Evolutionary conservation across 805 yeast species (phyloP), one percentile per base, ranked within the genome.

Genomic region (Wickerhamomyces subpelliculosus): DNA sequence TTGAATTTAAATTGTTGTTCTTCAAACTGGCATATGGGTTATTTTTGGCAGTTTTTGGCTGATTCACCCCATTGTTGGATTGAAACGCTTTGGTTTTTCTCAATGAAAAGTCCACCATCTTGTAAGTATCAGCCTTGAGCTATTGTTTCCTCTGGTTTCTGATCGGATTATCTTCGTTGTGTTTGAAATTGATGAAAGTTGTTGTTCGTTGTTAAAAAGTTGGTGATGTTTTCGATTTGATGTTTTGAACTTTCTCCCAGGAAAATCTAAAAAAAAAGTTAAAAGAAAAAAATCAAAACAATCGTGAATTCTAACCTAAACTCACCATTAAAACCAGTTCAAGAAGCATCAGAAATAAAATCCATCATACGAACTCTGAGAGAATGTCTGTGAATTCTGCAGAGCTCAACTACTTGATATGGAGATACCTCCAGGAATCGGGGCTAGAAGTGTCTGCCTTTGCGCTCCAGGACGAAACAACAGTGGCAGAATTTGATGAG

Each of bases 391-490:
- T 90, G 35, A 75, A 93, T 5, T 81, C 93, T 40, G 78, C 73
- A 40, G 95, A 88, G 60, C 73, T 90, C 38, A 93, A 90, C 65
- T 90, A 90, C 56, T 71, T 93, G 49, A 75, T 90, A 38, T 93
- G 96, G 96, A 65, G 97, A 44, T 93, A 90, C 54, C 69, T 88
- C 27, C 95, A 87, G 54, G 97, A 93, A 57, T 67, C 80, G 6
- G 94, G 94, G 3, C 68, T 57, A 28, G 89, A 84, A 36, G 68
- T 85, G 17, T 69, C 93, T 2, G 88, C 95, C 0, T 77, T 72
- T 51, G 94, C 96, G 0, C 61, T 93, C 22, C 85, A 83, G 45
- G 81, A 84, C 47, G 89, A 84, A 47, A 67, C 90, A 1, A 63
- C 71, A 17, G 80, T 84, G 10, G 68, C 75, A 44, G 67, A 68